Percentiles rank a stretch among this genome's conserved stretches.
Conservation (phyloP, 257 asterid species). For the Solanum pimpinellifolium region DNA sequence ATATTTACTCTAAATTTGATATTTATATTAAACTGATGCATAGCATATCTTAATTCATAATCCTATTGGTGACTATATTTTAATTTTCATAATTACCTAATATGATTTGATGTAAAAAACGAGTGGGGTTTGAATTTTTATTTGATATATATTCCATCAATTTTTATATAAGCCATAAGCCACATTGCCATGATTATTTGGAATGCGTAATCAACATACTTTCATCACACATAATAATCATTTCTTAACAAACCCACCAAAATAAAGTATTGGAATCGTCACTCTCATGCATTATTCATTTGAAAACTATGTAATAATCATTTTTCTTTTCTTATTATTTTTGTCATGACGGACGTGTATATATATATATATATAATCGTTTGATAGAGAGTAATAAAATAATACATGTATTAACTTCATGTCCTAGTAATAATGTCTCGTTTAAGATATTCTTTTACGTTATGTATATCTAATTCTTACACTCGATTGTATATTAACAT, state of each 20-base stretch:
- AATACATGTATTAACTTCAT: too few relatives aligned
- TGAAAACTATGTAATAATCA: background rate
- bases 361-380: too few relatives aligned
- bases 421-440: accelerated
- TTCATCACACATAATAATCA: background rate
- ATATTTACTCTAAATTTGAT: background rate
- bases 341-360: background rate
- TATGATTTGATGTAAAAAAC: background rate
- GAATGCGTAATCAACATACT: background rate
- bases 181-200: background rate
- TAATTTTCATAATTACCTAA: background rate
- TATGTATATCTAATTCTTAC: background rate
- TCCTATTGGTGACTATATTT: background rate
- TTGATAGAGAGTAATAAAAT: too few relatives aligned
- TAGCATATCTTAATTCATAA: background rate
- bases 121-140: too few relatives aligned
- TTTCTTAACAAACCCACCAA: background rate
- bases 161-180: background rate
- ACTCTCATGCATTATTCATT: background rate
- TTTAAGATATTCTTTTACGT: accelerated
- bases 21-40: background rate
- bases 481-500: too few relatives aligned
- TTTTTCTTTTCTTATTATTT: background rate
- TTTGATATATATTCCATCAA: background rate
- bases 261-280: background rate